These are phyloP conservation scores for Cystofilobasidium macerans DNA, from an alignment of 768 basidiomycete genomes.

Conservation along the genomic window DNA sequence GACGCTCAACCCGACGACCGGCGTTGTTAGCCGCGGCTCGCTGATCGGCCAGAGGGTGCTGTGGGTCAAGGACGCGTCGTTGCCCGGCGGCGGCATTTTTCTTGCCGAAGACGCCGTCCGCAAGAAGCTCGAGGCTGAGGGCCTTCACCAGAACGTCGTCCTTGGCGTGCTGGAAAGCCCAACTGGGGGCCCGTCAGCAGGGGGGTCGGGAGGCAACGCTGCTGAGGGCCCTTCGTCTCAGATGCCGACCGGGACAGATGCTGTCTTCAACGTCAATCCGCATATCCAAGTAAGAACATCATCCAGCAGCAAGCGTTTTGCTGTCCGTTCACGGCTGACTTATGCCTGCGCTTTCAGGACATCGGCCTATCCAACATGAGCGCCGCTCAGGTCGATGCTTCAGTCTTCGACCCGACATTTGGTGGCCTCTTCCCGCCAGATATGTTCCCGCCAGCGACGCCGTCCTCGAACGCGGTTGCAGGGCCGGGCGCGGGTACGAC, in stretches of 20 bases:
- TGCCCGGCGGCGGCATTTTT: conserved; percentile 80
- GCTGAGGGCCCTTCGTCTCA: background rate
- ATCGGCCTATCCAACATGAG: conserved; percentile 1
- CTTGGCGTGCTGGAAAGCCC: conserved; percentile 20
- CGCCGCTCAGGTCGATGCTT: conserved; percentile 3
- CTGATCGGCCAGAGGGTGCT: conserved; percentile 41
- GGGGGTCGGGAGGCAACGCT: background rate
- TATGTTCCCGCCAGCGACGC: background rate
- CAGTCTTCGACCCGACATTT: background rate
- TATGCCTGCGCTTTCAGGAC: background rate
- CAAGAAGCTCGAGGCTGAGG: conserved; percentile 21
- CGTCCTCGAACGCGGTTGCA: background rate
- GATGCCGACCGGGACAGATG: background rate
- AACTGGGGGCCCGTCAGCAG: conserved; percentile 4
- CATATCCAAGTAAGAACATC: conserved; percentile 29
- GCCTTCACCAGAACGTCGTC: conserved; percentile 15
- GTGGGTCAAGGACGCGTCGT: conserved; percentile 66
- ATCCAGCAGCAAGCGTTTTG: conserved; percentile 1
- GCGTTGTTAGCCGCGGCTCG: conserved; percentile 37
- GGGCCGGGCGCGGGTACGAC: background rate
- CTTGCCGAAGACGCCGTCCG: conserved; percentile 45
- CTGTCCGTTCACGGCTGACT: no score
- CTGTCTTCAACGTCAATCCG: conserved; percentile 33
- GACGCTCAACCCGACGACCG: conserved; percentile 64
- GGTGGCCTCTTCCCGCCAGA: background rate